Evolutionary conservation across 2,329 filamentous ascomycete species (phyloP), one percentile per base, ranked within the genome.

Genomic region (Pseudogymnoascus sp.): DNA sequence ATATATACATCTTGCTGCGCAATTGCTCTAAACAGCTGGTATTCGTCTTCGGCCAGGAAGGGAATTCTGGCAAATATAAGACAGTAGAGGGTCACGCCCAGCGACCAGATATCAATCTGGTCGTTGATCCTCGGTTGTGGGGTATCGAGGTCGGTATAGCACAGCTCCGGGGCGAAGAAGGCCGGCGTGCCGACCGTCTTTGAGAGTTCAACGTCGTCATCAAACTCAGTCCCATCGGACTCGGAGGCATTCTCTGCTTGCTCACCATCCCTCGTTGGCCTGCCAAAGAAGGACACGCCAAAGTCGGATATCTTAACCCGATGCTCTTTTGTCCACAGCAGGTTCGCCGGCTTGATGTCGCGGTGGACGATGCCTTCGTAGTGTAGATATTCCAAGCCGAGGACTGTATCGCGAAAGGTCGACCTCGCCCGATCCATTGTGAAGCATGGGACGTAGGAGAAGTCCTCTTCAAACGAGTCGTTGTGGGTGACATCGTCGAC

Each of bases 251-350:
- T 87, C 64, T 92, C 88, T 64, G 91, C 88, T 38, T 86, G 83
- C 70, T 96, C 91, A 62, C 89, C 90, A 56, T 96, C 91, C 40
- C 90, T 84, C 64, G 93, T 89, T 1, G 91, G 91, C 60, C 91
- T 87, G 29, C 95, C 95, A 66, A 99, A 91, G 75, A 97, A 99
- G 1, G 95, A 99, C 1, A 99, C 95, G 33, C 95, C 95, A 78
- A 99, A 99, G 72, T 99, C 95, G 4, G 95, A 97, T 65, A 99
- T 99, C 80, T 99, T 99, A 72, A 97, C 91, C 13, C 88, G 87
- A 69, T 93, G 87, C 67, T 92, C 88, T 69, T 80, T 87, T 60
- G 91, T 96, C 79, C 93, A 92, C 6, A 99, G 81, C 6, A 99
- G 82, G 73, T 97, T 97, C 38, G 93, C 93, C 1, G 90, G 90